Base-by-base conservation (phyloP, 225 moss, liverwort and hornwort species). In the Pleurozium schreberi region DNA sequence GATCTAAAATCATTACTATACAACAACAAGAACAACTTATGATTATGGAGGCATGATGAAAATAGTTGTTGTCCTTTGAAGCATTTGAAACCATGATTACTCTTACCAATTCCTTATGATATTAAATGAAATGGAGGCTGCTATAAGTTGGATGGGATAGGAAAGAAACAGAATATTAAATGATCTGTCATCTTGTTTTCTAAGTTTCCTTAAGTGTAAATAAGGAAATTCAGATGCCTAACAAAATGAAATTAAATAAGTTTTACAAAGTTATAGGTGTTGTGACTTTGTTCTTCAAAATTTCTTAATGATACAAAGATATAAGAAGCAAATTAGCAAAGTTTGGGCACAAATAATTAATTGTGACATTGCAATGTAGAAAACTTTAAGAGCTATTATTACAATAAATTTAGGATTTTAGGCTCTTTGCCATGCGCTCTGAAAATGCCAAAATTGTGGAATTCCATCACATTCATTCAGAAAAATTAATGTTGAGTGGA, bases 351-450 rank as follows among this genome's bases (percentile, higher is more conserved):
- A 31, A 42, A 17, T 0, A 55, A 38, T 16, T 23, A 28, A n/a
- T 59, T 59, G 12, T 28, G 3, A 25, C 6, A 78, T 26, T 40
- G 28, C 5, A 28, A n/a, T n/a, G 8, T 2, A 2, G 4, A 42
- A 30, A 40, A 13, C 9, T 59, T 30, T 42, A 0, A 60, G 60
- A 59, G 0, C 14, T 8, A 14, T 43, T 21, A 9, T 31, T 20
- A 3, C 8, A 80, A 80, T 80, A 58, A 3, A 59, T 80, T 18
- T 57, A 19, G 30, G 59, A 42, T 80, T 19, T 28, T 30, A 1
- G 1, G n/a, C n/a, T n/a, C n/a, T n/a, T n/a, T n/a, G n/a, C 28
- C 2, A 2, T 7, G 1, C 1, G 0, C 59, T 12, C 2, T 18
- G 1, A 81, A 60, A 43, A 33, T 10, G 15, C 21, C 30, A 6